Evolutionary conservation across 495 filamentous ascomycete genomes (phyloP), one percentile per base, ranked within the genome.

Genomic region (Penicillium maclennaniae): DNA sequence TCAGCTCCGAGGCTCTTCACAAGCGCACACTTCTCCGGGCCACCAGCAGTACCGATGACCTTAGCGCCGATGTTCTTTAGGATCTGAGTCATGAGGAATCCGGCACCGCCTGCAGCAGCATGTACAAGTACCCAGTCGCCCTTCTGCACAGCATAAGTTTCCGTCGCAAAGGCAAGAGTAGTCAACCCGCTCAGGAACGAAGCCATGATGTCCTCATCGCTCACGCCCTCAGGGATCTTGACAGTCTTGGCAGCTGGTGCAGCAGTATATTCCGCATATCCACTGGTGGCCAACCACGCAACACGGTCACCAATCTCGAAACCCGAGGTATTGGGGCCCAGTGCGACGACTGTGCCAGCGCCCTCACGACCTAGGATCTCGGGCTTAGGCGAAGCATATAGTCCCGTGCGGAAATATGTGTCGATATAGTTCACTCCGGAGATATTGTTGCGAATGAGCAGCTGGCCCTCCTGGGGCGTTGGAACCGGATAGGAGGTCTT

Each of bases 61-160:
- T 79, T 80, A 19, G 89, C 92, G 1, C 91, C 92, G 23, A 91
- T 79, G 1, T 75, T 71, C 44, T 78, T 77, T 20, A 97, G 68
- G 40, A 97, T 69, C 72, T 95, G 91, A 21, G 81, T 85, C 49
- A 97, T 75, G 70, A 86, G 82, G 39, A 85, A 75, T 0, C 92
- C 93, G 0, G 91, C 88, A 5, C 93, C 93, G 39, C 93, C 93
- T 8, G 92, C 91, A 0, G 93, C 93, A 0, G 93, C 92, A 58
- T 95, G 90, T 28, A 97, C 80, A 1, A 98, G 81, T 7, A 93
- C 79, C 84, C 86, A 95, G 51, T 95, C 89, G 1, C 86, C 89
- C 65, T 76, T 79, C 60, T 88, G 73, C 25, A 96, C 87, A 1
- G 73, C 64, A 53, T 91, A 81, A 12, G 86, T 80, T 67, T 96